Evolutionary conservation across 2,329 filamentous ascomycete genomes (phyloP).

Genomic region (Trichoderma atrobrunneum): DNA sequence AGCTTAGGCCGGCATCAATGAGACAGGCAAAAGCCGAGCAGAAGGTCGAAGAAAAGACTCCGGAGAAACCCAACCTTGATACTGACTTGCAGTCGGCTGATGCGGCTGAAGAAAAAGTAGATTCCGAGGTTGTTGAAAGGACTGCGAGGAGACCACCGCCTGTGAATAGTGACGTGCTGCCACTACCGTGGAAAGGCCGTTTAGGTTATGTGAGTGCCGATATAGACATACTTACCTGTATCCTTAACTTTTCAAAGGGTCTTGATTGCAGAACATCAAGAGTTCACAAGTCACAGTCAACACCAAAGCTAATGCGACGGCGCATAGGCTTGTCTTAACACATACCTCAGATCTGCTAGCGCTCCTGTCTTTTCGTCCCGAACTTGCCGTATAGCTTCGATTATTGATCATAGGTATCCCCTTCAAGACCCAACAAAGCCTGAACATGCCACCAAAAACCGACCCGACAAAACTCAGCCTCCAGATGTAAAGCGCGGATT

Average conservation of each 20-base stretch:
- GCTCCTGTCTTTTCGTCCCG: conserved; percentile 87
- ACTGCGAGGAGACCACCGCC: conserved; percentile 61
- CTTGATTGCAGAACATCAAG: background rate
- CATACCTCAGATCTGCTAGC: conserved; percentile 77
- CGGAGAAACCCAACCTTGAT: background rate
- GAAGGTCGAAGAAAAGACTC: background rate
- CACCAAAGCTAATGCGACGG: conserved; percentile 21
- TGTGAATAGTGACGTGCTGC: conserved; percentile 78
- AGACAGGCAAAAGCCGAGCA: background rate
- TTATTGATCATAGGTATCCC: conserved; percentile 83
- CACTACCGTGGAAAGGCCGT: conserved; percentile 85
- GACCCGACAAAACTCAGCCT: conserved; percentile 71
- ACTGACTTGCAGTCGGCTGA: conserved; percentile 26
- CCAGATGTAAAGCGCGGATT: conserved; percentile 65
- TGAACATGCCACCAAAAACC: conserved; percentile 80
- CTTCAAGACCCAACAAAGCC: conserved; percentile 71
- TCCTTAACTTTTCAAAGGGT: background rate
- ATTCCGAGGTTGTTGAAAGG: conserved; percentile 31
- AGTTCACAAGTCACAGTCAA: background rate
- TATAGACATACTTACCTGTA: background rate
- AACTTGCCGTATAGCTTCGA: conserved; percentile 87
- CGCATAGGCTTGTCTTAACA: conserved; percentile 77
- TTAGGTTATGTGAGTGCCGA: conserved; percentile 68
- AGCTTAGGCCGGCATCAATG: background rate
- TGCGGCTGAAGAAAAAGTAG: conserved; percentile 22